Conservation (phyloP, 371 early-diverging fungal genomes). For the Mortierella sp. region DNA sequence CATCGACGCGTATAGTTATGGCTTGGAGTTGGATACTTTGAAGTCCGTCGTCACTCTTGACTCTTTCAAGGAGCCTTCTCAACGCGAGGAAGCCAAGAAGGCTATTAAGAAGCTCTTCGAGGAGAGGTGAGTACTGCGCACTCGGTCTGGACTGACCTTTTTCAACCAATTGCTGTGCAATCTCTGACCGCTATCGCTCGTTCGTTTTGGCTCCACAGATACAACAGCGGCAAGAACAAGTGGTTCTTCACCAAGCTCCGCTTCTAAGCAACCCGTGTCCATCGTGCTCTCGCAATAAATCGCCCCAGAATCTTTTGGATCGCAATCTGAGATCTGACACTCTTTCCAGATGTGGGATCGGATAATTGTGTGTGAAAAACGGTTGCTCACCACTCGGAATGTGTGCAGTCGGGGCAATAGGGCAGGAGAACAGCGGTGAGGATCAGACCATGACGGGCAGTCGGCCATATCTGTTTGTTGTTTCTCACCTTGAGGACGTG, state of each 20-base stretch:
- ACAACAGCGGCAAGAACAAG: slow-evolving; percentile 98
- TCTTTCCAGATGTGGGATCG: too few relatives aligned
- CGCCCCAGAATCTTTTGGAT: slow-evolving; percentile 4
- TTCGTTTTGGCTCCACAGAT: slow-evolving; percentile 58
- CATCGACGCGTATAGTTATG: slow-evolving; percentile 74
- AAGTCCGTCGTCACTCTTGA: slow-evolving; percentile 90
- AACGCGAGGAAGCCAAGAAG: slow-evolving; percentile 91
- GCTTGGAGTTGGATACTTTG: slow-evolving; percentile 86
- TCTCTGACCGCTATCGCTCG: neutral
- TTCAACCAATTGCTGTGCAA: too few relatives aligned
- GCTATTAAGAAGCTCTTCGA: slow-evolving; percentile 94
- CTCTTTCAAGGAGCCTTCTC: slow-evolving; percentile 93
- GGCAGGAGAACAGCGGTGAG: too few relatives aligned
- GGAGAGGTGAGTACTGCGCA: too few relatives aligned
- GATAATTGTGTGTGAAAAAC: too few relatives aligned
- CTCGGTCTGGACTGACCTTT: too few relatives aligned
- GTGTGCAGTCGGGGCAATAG: too few relatives aligned
- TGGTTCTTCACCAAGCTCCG: slow-evolving; percentile 99
- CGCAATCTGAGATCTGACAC: too few relatives aligned
- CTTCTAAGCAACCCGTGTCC: slow-evolving; percentile 72
- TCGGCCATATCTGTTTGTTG: too few relatives aligned
- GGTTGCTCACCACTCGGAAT: too few relatives aligned
- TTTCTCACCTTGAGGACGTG: too few relatives aligned
- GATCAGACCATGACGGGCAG: too few relatives aligned
- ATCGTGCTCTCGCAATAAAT: slow-evolving; percentile 16